Evolutionary conservation across 192 early-diverging fungal species (phyloP).

Genomic region (Borealophlyctis nickersoniae): DNA sequence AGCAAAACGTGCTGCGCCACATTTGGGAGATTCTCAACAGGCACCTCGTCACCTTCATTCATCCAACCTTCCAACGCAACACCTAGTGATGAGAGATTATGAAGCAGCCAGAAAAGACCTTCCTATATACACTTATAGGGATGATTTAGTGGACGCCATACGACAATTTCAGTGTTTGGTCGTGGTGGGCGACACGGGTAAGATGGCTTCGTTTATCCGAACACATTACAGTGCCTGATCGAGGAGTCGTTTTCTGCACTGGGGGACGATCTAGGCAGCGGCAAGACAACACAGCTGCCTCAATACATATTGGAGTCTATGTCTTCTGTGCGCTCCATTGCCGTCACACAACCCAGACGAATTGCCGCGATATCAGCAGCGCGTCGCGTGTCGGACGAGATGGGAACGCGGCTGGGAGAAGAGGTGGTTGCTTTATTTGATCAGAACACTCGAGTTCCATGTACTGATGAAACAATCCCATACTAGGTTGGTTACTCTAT

Average conservation of each 20-base stretch:
- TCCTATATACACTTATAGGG: constrained; percentile 58
- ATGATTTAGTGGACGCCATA: constrained; percentile 41
- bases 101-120: constrained; percentile 25
- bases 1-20: too few species aligned
- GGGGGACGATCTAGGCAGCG: constrained; percentile 46
- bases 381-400: constrained; percentile 47
- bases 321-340: constrained; percentile 37
- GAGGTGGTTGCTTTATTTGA: neutral
- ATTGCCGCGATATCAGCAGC: constrained; percentile 78
- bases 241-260: too few species aligned
- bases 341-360: constrained; percentile 79
- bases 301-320: constrained; percentile 65
- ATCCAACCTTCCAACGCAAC: too few species aligned
- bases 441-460: neutral
- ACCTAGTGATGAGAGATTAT: too few species aligned
- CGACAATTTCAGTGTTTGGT: constrained; percentile 43
- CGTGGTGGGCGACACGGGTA: constrained; percentile 57
- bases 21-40: too few species aligned
- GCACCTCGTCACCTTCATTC: too few species aligned
- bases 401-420: constrained; percentile 18
- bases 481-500: constrained; percentile 58
- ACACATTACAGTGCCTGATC: too few species aligned
- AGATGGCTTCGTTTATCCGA: neutral
- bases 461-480: constrained; percentile 34
- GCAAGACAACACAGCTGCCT: constrained; percentile 87